These are phyloP conservation scores for Elsinoe ampelina DNA, from an alignment of 2,329 filamentous ascomycete genomes.

Conservation along the genomic window DNA sequence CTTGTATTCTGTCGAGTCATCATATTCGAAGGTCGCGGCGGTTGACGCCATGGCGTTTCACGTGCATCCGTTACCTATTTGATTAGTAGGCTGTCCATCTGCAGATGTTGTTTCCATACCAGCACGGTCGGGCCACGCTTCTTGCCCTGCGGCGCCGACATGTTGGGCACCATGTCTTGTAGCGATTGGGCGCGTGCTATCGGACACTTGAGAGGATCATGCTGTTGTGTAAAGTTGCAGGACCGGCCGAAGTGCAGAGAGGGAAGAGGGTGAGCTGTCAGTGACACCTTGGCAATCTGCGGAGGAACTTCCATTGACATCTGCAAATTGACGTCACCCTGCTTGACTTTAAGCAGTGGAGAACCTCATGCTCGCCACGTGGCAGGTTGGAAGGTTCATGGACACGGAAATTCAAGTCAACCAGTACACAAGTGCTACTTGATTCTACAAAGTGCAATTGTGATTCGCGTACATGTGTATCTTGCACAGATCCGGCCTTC, in stretches of 20 bases:
- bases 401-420: background rate
- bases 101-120: slow-evolving; percentile 17
- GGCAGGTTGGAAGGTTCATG: background rate
- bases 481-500: too few species aligned
- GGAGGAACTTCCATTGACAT: slow-evolving; percentile 20
- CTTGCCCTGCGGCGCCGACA: slow-evolving; percentile 16
- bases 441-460: too few species aligned
- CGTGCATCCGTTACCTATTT: slow-evolving; percentile 50
- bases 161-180: slow-evolving; percentile 7
- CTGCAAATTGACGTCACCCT: slow-evolving; percentile 19
- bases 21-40: slow-evolving; percentile 29
- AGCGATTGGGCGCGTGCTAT: background rate
- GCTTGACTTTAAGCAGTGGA: background rate
- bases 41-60: slow-evolving; percentile 32
- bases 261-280: slow-evolving; percentile 13
- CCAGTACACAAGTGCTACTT: background rate
- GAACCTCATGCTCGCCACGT: background rate
- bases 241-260: background rate
- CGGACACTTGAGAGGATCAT: background rate
- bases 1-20: slow-evolving; percentile 45
- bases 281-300: slow-evolving; percentile 21
- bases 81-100: background rate
- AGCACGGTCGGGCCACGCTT: slow-evolving; percentile 29
- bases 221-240: background rate
- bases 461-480: too few species aligned